phyloP scores from a whole-genome alignment of 169 alveolate species.

The Eimeria brunetti region DNA sequence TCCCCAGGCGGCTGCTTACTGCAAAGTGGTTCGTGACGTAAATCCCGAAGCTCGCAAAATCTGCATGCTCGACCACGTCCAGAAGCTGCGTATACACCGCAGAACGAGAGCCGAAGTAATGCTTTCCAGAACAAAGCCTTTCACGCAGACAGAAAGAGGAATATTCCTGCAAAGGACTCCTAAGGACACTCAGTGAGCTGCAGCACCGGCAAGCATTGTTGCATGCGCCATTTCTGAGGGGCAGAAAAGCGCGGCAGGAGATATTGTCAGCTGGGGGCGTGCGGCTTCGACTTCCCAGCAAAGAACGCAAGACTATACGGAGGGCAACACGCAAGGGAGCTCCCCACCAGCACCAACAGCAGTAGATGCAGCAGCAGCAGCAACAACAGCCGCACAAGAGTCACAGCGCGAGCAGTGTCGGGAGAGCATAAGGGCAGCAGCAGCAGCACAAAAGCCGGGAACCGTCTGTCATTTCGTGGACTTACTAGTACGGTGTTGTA shows the following conservation, averaged over 20 bases:
- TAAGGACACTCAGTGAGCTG: neutral
- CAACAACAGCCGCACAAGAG: neutral
- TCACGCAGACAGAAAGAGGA: neutral
- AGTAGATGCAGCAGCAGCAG: neutral
- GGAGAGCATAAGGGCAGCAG: neutral
- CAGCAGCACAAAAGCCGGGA: neutral
- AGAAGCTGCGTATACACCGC: slow-evolving; percentile 85
- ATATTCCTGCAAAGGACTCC: neutral
- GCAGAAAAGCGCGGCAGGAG: neutral
- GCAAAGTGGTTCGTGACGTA: slow-evolving; percentile 95
- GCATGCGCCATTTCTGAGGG: neutral
- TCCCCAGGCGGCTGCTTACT: slow-evolving; percentile 92
- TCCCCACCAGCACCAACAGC: neutral
- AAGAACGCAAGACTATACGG: neutral
- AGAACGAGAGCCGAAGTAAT: neutral
- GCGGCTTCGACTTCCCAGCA: neutral
- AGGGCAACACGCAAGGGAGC: neutral
- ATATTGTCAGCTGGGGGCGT: neutral
- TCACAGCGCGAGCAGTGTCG: neutral
- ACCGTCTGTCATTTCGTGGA: neutral
- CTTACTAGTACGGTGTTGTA: slow-evolving; percentile 86
- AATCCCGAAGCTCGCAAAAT: slow-evolving; percentile 94
- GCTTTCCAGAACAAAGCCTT: neutral
- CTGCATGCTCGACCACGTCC: slow-evolving; percentile 95
- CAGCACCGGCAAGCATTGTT: neutral